Percentiles rank a stretch among this genome's conserved stretches.
phyloP scores from a whole-genome alignment of 164 flowering plant species.

The Kalanchoe fedtschenkoi region DNA sequence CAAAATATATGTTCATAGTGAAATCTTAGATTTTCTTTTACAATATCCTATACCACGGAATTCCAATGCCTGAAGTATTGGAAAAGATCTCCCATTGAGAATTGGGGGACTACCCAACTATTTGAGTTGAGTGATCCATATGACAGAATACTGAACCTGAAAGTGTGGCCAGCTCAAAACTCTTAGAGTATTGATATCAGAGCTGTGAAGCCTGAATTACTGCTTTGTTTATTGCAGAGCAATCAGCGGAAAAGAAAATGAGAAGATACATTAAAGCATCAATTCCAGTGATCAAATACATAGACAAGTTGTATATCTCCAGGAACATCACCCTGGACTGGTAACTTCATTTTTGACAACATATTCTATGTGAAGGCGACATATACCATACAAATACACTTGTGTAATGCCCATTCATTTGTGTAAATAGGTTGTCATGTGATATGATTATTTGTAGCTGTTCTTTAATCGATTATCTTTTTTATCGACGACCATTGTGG shows the following conservation, averaged over 20 bases:
- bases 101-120: no score
- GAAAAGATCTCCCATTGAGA: neutral
- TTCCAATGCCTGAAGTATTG: no score
- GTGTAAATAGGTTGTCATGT: no score
- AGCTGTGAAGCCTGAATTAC: neutral
- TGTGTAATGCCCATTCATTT: neutral
- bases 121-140: no score
- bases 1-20: no score
- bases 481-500: no score
- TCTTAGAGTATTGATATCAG: neutral
- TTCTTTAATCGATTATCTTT: no score
- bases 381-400: neutral
- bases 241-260: conserved; percentile 72
- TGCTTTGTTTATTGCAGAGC: conserved; percentile 35
- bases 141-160: neutral
- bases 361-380: neutral
- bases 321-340: conserved; percentile 74
- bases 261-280: conserved; percentile 68
- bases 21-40: no score
- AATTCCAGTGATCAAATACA: conserved; percentile 47
- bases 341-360: conserved; percentile 28
- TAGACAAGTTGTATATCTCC: conserved; percentile 54
- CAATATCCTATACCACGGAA: no score
- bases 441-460: no score
- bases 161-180: neutral